Evolutionary conservation across 331 rosid genomes (phyloP).

Genomic region (Quercus lobata): DNA sequence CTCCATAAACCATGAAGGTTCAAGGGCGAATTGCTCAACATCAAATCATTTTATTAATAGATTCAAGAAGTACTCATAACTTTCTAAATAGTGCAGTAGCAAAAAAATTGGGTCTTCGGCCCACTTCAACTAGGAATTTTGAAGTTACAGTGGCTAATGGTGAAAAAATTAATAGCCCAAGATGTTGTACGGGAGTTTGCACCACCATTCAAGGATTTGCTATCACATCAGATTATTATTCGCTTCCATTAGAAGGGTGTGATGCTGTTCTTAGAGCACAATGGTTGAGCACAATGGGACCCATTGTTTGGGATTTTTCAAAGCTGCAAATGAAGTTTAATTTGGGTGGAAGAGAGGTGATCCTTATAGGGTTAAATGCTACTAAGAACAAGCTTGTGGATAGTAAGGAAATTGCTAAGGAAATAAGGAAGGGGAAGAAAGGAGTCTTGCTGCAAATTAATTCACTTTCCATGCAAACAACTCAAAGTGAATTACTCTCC

Average conservation of each 20-base stretch:
- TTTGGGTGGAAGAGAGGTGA: too few relatives aligned
- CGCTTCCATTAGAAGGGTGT: background rate
- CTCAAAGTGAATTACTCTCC: too few relatives aligned
- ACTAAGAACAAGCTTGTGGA: too few relatives aligned
- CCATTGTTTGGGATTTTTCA: background rate
- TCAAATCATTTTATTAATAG: background rate
- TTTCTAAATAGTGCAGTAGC: background rate
- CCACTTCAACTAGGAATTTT: too few relatives aligned
- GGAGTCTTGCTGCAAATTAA: too few relatives aligned
- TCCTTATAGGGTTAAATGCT: too few relatives aligned
- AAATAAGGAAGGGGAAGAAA: too few relatives aligned
- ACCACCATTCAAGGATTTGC: background rate
- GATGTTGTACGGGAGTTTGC: background rate
- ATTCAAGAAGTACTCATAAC: background rate
- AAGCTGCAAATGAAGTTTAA: background rate
- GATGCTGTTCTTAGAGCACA: background rate
- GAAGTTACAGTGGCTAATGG: too few relatives aligned
- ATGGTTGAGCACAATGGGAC: background rate
- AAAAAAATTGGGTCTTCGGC: too few relatives aligned
- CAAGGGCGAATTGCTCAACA: fast-evolving
- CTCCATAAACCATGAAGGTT: background rate
- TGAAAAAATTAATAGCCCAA: too few relatives aligned
- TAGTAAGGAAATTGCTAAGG: too few relatives aligned
- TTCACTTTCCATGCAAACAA: too few relatives aligned
- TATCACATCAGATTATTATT: background rate